Evolutionary conservation across 164 flowering plant species (phyloP), one percentile per base, ranked within the genome.

Genomic region (Tetracentron sinense): DNA sequence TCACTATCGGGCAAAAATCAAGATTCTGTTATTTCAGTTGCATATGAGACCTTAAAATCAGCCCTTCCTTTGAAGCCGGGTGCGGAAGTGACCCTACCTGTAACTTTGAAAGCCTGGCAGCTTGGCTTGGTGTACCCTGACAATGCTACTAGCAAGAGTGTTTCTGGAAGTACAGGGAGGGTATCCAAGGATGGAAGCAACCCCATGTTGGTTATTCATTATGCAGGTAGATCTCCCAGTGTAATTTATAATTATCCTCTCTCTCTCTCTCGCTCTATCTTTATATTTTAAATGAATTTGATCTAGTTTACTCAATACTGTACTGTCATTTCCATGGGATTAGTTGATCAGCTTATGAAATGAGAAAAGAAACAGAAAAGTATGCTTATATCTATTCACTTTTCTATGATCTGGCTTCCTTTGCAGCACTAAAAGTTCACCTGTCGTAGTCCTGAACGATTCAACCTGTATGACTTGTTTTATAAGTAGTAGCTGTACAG

Each of bases 21-120:
- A 78, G 97, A 95, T 72, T 81, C 94, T 68, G 81, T 95, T 42
- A 70, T 88, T 67, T 87, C 94, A 65, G 66, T 92, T 66, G 81
- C 75, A 50, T 68, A 60, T 75, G 92, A 89, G 65, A 73, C 78
- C 21, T 80, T 95, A 55, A 77, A 83, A 56, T 80, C 91, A 46
- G 90, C 83, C 56, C 94, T 92, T 62, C 99, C 99, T 57, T 61
- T 95, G 72, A 95, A 84, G 70, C 97, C 99, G 20, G 99, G 99
- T 61, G 92, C 90, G 2, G 90, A 95, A 74, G 94, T 92, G 62
- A 83, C 78, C 6, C 52, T 95, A 63, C 86, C 88, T 19, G 82
- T 87, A 65, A 92, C 92, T 54, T 66, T 95, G 66, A 95, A 82
- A 75, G 99, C 96, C 42, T 95, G 99, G 97, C 92, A 83, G 75